Conservation (phyloP, 2,329 filamentous ascomycete species). For the Fusarium mangiferae region DNA sequence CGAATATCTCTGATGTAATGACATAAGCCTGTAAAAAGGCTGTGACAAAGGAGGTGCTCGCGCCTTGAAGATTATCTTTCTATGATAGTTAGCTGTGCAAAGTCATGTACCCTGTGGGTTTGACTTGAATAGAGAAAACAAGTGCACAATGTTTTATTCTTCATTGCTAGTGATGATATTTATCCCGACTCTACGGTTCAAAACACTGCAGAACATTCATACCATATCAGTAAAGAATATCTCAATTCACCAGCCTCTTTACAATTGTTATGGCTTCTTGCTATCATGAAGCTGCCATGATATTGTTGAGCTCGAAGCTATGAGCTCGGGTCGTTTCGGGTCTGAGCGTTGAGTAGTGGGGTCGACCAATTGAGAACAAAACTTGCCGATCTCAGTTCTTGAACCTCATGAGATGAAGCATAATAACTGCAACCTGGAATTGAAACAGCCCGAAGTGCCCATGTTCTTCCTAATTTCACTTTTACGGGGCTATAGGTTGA, state of each 20-base stretch:
- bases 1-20: conserved; percentile 25
- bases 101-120: conserved; percentile 16
- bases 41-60: conserved; percentile 13
- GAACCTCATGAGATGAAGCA: not conserved
- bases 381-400: not conserved
- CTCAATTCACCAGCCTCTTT: not conserved
- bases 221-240: not conserved
- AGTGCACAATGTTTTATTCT: not conserved
- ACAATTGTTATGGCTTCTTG: not conserved
- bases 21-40: conserved; percentile 3
- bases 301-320: not conserved
- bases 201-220: not conserved
- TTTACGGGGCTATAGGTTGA: not conserved
- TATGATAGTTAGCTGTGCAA: conserved; percentile 26
- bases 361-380: not conserved
- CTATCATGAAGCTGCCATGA: not conserved
- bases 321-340: not conserved
- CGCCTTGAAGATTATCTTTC: conserved; percentile 25
- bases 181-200: not conserved
- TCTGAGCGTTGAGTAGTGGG: not conserved
- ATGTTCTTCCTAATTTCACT: not conserved
- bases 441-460: not conserved
- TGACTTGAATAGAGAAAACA: conserved; percentile 35
- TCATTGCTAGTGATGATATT: not conserved
- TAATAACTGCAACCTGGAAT: not conserved